These are phyloP conservation scores for Phialophora tarda DNA, from an alignment of 2,329 filamentous ascomycete species.

Conservation along the genomic window DNA sequence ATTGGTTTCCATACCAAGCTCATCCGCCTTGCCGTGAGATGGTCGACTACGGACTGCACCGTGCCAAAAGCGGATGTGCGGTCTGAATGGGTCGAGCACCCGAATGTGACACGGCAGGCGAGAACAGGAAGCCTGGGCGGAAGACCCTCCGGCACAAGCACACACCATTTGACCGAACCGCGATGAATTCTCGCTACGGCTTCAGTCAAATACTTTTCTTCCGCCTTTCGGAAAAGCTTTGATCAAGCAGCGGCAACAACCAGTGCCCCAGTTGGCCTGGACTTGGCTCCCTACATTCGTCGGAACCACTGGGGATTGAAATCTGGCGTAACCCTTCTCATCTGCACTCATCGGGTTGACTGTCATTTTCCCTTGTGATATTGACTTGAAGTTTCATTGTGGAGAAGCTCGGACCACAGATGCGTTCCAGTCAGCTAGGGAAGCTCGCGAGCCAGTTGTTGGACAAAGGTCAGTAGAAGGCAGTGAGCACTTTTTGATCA, in stretches of 20 bases:
- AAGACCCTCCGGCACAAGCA: neutral
- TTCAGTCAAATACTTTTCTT: neutral
- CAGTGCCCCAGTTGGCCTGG: no score
- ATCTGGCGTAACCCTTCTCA: neutral
- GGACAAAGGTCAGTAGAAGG: neutral
- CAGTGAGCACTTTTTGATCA: neutral
- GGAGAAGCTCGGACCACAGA: neutral
- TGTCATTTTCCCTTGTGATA: neutral
- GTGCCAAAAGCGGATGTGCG: neutral
- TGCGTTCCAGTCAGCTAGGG: neutral
- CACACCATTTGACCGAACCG: neutral
- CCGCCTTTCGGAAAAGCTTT: neutral
- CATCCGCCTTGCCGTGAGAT: neutral
- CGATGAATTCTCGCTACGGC: neutral
- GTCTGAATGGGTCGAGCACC: neutral
- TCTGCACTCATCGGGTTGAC: neutral
- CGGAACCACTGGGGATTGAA: neutral
- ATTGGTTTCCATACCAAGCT: neutral
- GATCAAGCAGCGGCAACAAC: neutral
- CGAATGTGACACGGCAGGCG: neutral
- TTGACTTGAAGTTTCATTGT: neutral
- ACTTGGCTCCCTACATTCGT: neutral
- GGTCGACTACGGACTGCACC: neutral
- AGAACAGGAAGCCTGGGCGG: neutral
- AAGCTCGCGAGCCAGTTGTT: neutral